Conservation (phyloP, 768 basidiomycete genomes). For the Trametes meyenii region DNA sequence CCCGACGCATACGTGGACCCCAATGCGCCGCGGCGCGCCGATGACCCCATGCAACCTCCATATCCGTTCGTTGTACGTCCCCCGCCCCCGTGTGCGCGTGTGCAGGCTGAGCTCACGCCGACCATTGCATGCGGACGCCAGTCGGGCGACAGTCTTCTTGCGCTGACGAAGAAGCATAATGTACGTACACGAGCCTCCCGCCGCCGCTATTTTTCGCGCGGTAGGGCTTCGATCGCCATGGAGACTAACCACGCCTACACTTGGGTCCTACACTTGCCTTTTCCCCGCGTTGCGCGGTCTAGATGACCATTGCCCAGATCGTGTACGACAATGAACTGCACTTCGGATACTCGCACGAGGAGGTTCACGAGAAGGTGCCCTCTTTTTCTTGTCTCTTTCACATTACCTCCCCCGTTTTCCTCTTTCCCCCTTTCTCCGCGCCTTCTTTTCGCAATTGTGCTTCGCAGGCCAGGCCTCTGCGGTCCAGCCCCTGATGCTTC, state of each 20-base stretch:
- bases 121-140: constrained; percentile 25
- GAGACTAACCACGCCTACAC: constrained; percentile 3
- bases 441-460: neutral
- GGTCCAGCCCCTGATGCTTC: neutral
- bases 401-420: neutral
- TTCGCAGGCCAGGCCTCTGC: neutral
- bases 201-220: constrained; percentile 1
- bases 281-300: neutral
- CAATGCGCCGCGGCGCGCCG: constrained; percentile 8
- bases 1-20: constrained; percentile 13
- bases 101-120: neutral
- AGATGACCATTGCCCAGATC: constrained; percentile 94
- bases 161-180: constrained; percentile 78
- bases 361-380: constrained; percentile 71
- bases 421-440: neutral
- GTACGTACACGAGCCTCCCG: constrained; percentile 46
- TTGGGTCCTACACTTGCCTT: constrained; percentile 2
- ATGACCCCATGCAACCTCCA: constrained; percentile 62
- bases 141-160: constrained; percentile 73
- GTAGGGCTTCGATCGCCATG: constrained; percentile 17
- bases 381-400: constrained; percentile 2
- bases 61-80: constrained; percentile 63
- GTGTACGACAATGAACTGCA: constrained; percentile 90
- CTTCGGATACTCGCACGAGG: constrained; percentile 75
- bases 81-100: neutral